phyloP scores from a whole-genome alignment of 768 basidiomycete species.

The Sporobolomyces phaffii region DNA sequence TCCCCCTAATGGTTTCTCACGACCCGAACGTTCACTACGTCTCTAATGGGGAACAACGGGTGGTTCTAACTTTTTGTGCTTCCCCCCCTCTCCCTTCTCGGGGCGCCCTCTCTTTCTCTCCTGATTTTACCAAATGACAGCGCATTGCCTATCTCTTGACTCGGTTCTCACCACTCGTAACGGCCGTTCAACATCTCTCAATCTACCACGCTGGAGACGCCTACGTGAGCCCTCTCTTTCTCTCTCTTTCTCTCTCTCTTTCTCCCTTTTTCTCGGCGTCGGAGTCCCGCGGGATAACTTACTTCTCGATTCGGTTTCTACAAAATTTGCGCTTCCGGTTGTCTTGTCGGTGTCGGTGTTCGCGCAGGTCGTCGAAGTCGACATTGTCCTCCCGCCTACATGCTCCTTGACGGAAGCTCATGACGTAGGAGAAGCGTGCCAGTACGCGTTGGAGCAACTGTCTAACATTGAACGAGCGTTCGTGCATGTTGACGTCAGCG shows the following conservation, averaged over 20 bases:
- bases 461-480: constrained; percentile 47
- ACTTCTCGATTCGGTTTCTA: not conserved
- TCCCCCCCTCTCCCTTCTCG: not conserved
- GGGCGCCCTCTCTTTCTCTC: not conserved
- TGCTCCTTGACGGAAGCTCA: constrained; percentile 42
- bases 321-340: not conserved
- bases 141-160: constrained; percentile 48
- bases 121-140: constrained; percentile 19
- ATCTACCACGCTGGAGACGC: constrained; percentile 48
- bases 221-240: not conserved
- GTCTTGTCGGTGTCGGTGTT: not conserved
- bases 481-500: constrained; percentile 41
- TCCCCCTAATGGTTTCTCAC: too few species aligned
- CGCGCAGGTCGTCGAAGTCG: constrained; percentile 39
- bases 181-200: constrained; percentile 45
- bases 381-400: constrained; percentile 32
- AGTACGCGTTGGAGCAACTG: constrained; percentile 44
- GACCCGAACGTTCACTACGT: too few species aligned
- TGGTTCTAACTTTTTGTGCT: not conserved
- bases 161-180: constrained; percentile 47
- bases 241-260: not conserved
- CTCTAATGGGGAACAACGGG: not conserved
- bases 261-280: not conserved
- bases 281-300: too few species aligned
- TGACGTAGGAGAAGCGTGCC: constrained; percentile 43